Percentiles rank a stretch among this genome's conserved stretches.
These are phyloP conservation scores for Prinsepia uniflora DNA, from an alignment of 306 rosid species.

Conservation along the genomic window DNA sequence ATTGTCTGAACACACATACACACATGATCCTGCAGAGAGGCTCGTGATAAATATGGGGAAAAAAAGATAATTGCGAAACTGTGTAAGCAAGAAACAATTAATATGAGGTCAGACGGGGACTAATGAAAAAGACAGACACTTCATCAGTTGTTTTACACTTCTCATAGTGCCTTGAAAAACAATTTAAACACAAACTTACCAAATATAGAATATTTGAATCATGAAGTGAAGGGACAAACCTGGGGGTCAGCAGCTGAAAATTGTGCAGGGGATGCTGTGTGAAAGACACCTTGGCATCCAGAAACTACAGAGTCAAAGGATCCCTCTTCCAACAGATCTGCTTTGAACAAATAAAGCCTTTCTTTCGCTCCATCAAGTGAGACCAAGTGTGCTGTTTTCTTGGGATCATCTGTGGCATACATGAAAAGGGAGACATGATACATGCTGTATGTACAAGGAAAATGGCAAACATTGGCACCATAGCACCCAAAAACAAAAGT, in stretches of 20 bases:
- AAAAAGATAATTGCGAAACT: too few relatives aligned
- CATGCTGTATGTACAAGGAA: neutral
- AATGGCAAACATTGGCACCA: neutral
- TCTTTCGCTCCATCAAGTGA: conserved; percentile 50
- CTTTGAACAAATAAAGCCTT: conserved; percentile 41
- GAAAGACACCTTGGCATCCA: conserved; percentile 52
- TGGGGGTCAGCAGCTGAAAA: conserved; percentile 31
- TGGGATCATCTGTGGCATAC: conserved; percentile 34
- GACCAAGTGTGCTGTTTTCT: conserved; percentile 41
- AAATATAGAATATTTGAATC: too few relatives aligned
- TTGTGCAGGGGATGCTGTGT: conserved; percentile 44
- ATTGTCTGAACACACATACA: neutral
- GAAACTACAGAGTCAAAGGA: conserved; percentile 44
- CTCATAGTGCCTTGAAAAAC: neutral
- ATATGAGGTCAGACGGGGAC: neutral
- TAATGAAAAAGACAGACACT: too few relatives aligned
- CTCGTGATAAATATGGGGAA: too few relatives aligned
- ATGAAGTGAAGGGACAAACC: conserved; percentile 20
- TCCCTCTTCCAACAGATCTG: conserved; percentile 47
- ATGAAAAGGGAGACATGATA: neutral
- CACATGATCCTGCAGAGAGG: neutral
- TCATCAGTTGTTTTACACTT: too few relatives aligned
- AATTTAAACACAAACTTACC: neutral
- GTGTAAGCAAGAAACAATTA: neutral
- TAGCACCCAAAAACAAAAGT: neutral